Evolutionary conservation across 2,329 filamentous ascomycete species (phyloP).

Genomic region (Paradendryphiella salina): DNA sequence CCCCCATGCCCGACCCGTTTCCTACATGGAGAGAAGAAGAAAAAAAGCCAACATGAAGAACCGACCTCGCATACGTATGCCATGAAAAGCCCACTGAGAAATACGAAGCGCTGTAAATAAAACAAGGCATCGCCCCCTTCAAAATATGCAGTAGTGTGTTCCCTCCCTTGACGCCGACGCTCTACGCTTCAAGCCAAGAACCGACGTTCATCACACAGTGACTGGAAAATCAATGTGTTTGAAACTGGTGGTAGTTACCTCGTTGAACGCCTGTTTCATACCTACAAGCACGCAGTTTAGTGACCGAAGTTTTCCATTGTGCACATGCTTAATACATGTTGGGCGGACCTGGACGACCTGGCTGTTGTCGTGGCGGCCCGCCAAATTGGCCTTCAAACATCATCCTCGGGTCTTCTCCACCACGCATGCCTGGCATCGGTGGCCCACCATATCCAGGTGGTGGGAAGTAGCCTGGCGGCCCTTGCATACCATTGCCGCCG

Average conservation of each 20-base stretch:
- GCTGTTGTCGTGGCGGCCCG: conserved; percentile 35
- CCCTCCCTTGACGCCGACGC: conserved; percentile 7
- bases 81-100: background rate
- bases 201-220: conserved; percentile 2
- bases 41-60: background rate
- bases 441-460: conserved; percentile 40
- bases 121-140: background rate
- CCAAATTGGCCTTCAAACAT: conserved; percentile 45
- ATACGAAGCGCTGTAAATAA: background rate
- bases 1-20: too few species aligned
- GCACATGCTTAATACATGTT: conserved; percentile 35
- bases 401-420: conserved; percentile 43
- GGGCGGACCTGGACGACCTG: conserved; percentile 36
- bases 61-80: background rate
- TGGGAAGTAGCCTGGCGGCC: conserved; percentile 44
- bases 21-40: background rate
- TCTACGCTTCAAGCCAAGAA: conserved; percentile 6
- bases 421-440: conserved; percentile 37
- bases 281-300: background rate
- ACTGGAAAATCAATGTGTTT: conserved; percentile 1
- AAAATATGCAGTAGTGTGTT: conserved; percentile 3
- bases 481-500: conserved; percentile 39
- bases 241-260: conserved; percentile 2
- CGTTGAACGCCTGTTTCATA: background rate
- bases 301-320: background rate